Evolutionary conservation across 257 asterid species (phyloP).

Genomic region (Phtheirospermum japonicum): DNA sequence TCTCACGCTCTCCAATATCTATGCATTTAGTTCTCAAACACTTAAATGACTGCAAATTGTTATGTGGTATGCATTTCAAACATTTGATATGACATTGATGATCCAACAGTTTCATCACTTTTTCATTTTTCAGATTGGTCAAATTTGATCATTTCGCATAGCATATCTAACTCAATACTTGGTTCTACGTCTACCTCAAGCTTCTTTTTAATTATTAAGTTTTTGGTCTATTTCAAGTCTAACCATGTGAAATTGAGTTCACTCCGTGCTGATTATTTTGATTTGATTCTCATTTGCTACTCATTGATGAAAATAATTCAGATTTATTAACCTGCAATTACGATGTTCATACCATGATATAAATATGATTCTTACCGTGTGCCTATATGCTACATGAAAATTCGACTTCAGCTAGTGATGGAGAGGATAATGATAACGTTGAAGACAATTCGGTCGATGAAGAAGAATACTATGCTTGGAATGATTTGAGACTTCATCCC

Average conservation of each 20-base stretch:
- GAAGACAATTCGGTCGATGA: conserved; percentile 65
- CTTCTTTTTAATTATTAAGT: background rate
- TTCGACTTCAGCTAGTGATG: conserved; percentile 36
- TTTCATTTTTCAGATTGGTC: background rate
- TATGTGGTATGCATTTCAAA: conserved; percentile 2
- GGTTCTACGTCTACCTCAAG: background rate
- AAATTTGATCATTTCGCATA: background rate
- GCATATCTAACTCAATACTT: background rate
- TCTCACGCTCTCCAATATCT: background rate
- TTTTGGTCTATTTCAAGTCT: conserved; percentile 1
- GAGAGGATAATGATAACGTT: conserved; percentile 33
- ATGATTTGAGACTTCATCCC: conserved; percentile 89
- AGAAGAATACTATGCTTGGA: conserved; percentile 79
- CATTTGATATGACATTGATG: conserved; percentile 10
- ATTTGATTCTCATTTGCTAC: conserved; percentile 10
- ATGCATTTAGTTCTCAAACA: background rate
- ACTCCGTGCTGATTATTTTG: conserved; percentile 3
- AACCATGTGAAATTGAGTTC: conserved; percentile 3
- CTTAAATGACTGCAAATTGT: background rate
- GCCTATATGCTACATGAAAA: conserved; percentile 20
- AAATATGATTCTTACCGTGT: conserved; percentile 14
- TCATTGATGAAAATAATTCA: background rate
- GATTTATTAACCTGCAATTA: background rate
- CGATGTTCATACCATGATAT: conserved; percentile 11
- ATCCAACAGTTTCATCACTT: background rate